Base-by-base conservation (phyloP, 352 stramenopile species). In the Globisporangium uncinulatum region DNA sequence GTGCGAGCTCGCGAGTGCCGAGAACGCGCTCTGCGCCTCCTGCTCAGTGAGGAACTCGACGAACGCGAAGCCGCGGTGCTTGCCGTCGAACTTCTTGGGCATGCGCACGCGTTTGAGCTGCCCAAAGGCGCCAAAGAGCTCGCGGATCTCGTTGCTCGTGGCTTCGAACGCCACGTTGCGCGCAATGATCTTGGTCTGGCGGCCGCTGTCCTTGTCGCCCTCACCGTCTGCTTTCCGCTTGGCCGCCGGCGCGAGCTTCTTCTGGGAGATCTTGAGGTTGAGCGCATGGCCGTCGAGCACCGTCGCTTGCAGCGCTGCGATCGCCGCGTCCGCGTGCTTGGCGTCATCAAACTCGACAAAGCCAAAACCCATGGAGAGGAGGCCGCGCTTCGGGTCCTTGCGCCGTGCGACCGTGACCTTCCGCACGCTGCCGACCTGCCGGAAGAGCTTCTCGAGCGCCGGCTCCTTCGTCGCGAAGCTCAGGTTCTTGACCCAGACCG, bases 401-500 rank as follows among this genome's bases (percentile, higher is more conserved):
- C 82, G 73, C 3, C 79, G 71, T 48, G 89, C 88, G 13, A 98
- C 85, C 39, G 89, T 91, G 29, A 97, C 89, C 59, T 93, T 90
- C 48, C 82, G 76, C 44, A 98, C 56, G 46, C 73, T 81, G 56
- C 87, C 84, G 55, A 83, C 78, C 52, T 70, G 77, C 68, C 69
- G 58, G 58, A 83, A 89, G 51, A 94, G 68, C 45, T 80, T 79
- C 57, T 88, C 67, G 14, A 99, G 73, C 6, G 63, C 57, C 43
- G 83, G 67, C 63, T 99, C 95, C 10, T 82, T 94, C 20, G 97
- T 99, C 7, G 66, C 65, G 67, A 99, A 99, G 67, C 97, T 98
- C n/a, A 99, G 76, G 69, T 99, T 99, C 76, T 99, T 99, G 17
- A 99, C 91, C 59, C 97, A 99, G 48, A 99, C 74, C 45, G 86